A percentile compares a stretch with the other conserved stretches of the same genome.
Conservation (phyloP, 83 land plant genomes). For the Picea abies region DNA sequence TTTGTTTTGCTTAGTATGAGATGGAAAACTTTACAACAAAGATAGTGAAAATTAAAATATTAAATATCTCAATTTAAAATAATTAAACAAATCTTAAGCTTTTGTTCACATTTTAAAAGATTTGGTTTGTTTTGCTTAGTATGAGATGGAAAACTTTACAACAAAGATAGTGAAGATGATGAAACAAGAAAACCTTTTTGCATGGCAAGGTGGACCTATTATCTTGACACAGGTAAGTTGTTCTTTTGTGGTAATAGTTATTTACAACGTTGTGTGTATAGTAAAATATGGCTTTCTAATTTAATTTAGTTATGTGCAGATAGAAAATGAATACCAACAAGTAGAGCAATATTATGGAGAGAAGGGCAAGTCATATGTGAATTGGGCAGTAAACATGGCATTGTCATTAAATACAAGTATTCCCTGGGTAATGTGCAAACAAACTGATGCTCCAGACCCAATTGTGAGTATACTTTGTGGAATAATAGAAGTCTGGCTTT, state of each 20-base stretch:
- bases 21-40: conserved; percentile 73
- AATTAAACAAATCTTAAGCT: too few species aligned
- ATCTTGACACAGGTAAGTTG: conserved; percentile 60
- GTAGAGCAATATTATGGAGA: conserved; percentile 52
- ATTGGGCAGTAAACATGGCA: conserved; percentile 89
- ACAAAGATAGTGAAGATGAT: conserved; percentile 68
- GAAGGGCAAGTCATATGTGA: conserved; percentile 64
- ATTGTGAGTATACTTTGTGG: conserved; percentile 29
- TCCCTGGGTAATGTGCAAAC: conserved; percentile 98
- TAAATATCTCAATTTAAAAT: too few species aligned
- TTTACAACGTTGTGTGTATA: too few species aligned
- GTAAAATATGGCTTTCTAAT: background rate
- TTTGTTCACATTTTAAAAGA: too few species aligned
- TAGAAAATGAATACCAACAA: conserved; percentile 96
- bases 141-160: conserved; percentile 80
- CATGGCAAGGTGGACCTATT: conserved; percentile 94
- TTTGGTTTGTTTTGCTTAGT: conserved; percentile 20
- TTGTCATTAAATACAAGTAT: conserved; percentile 48
- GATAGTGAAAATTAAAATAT: conserved; percentile 10
- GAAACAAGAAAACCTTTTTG: conserved; percentile 68
- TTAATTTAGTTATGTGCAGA: conserved; percentile 70
- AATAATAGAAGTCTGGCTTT: background rate
- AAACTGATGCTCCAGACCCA: conserved; percentile 73
- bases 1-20: conserved; percentile 40
- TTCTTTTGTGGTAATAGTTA: background rate